These are phyloP conservation scores for Sugiyamaella sp. DNA, from an alignment of 1,139 yeast species.

Conservation along the genomic window DNA sequence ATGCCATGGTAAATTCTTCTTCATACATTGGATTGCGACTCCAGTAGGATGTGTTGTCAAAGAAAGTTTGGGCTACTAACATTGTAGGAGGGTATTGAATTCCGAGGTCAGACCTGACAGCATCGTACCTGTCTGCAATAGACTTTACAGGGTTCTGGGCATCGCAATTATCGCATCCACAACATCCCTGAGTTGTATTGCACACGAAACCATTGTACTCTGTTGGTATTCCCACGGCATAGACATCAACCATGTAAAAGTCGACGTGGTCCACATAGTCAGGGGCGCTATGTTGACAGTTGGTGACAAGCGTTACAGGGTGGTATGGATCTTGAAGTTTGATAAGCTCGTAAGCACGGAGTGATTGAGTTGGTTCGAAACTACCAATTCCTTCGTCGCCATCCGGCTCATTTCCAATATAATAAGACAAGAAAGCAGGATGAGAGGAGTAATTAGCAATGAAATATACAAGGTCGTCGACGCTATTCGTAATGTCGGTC, in stretches of 20 bases:
- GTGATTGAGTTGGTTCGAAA: slow-evolving; percentile 23
- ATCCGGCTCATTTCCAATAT: slow-evolving; percentile 27
- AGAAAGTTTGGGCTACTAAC: slow-evolving; percentile 26
- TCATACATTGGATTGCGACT: slow-evolving; percentile 25
- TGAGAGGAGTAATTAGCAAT: slow-evolving; percentile 22
- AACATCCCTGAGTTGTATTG: slow-evolving; percentile 24
- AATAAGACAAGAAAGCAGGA: slow-evolving; percentile 24
- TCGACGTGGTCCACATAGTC: slow-evolving; percentile 23
- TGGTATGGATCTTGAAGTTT: slow-evolving; percentile 25
- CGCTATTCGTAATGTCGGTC: slow-evolving; percentile 23
- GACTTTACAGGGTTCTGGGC: slow-evolving; percentile 21
- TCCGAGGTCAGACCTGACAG: slow-evolving; percentile 20
- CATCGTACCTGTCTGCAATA: slow-evolving; percentile 22
- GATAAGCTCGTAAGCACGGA: slow-evolving; percentile 23
- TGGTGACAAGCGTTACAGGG: slow-evolving; percentile 26
- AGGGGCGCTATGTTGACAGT: slow-evolving; percentile 25
- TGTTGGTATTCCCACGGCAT: slow-evolving; percentile 26
- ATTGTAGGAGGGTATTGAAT: slow-evolving; percentile 24
- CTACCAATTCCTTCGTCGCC: slow-evolving; percentile 25
- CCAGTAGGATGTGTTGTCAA: slow-evolving; percentile 24
- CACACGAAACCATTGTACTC: slow-evolving; percentile 22
- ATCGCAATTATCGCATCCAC: slow-evolving; percentile 27
- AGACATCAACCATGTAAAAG: slow-evolving; percentile 26
- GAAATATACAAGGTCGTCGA: slow-evolving; percentile 18
- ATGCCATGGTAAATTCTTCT: slow-evolving; percentile 26